phyloP scores from a whole-genome alignment of 1,284 basidiomycete species.

The Cryptococcus wingfieldii region DNA sequence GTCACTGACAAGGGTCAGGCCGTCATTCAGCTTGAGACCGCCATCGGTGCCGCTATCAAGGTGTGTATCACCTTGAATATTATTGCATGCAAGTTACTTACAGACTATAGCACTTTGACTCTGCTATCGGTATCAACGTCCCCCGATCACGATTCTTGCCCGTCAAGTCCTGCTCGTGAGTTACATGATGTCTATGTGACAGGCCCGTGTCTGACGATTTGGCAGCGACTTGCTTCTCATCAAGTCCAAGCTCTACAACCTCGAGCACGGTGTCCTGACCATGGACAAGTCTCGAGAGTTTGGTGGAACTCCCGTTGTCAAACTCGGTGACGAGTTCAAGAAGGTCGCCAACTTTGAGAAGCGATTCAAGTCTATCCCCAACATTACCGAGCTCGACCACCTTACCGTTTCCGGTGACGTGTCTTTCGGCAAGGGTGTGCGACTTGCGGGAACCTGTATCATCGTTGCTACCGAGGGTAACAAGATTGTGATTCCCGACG shows the following conservation, averaged over 20 bases:
- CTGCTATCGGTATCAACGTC: constrained; percentile 95
- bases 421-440: constrained; percentile 89
- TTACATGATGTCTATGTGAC: constrained; percentile 56
- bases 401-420: constrained; percentile 96
- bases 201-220: constrained; percentile 70
- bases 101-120: constrained; percentile 39
- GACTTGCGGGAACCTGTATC: constrained; percentile 80
- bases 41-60: constrained; percentile 96
- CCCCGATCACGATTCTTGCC: constrained; percentile 96
- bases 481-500: constrained; percentile 92
- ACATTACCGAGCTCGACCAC: constrained; percentile 90
- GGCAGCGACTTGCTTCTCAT: constrained; percentile 82
- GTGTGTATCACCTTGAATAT: constrained; percentile 3
- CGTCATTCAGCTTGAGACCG: constrained; percentile 90
- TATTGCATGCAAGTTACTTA: neutral
- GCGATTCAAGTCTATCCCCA: constrained; percentile 82
- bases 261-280: constrained; percentile 89
- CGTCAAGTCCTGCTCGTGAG: constrained; percentile 67
- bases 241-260: constrained; percentile 94
- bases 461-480: constrained; percentile 89
- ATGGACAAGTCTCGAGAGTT: constrained; percentile 90
- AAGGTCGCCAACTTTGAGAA: constrained; percentile 97
- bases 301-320: constrained; percentile 91
- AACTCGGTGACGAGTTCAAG: constrained; percentile 74
- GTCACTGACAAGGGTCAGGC: constrained; percentile 78